Conservation (phyloP, 176 grass and related monocot genomes). For the Panicum miliaceum region DNA sequence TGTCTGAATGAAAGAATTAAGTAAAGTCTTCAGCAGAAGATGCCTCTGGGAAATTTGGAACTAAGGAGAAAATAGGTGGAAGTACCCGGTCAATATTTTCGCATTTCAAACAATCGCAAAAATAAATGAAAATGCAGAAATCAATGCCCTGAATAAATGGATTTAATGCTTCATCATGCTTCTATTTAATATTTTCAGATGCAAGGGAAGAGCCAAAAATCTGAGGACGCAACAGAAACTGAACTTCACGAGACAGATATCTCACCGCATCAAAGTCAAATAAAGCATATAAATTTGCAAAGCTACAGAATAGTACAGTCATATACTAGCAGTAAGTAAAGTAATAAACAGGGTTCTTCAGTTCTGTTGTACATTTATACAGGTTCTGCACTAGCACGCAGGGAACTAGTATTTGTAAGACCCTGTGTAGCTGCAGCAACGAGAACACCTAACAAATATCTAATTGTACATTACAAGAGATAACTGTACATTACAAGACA, state of each 20-base stretch:
- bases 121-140: not conserved
- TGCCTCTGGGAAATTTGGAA: not conserved
- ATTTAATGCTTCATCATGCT: not conserved
- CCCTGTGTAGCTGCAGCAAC: not conserved
- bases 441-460: not conserved
- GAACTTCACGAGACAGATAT: not conserved
- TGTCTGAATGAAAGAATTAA: not conserved
- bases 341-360: not conserved
- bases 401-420: not conserved
- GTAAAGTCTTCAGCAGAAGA: not conserved
- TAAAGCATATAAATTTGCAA: not conserved
- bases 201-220: not conserved
- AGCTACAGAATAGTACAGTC: not conserved
- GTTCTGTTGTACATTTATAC: constrained; percentile 9
- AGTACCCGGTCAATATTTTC: not conserved
- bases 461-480: not conserved
- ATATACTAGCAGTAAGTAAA: not conserved
- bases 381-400: not conserved
- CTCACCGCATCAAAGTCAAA: not conserved
- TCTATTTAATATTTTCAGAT: not conserved
- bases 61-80: not conserved
- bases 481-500: constrained; percentile 17
- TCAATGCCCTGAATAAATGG: not conserved
- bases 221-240: not conserved
- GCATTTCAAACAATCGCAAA: not conserved